Base-by-base conservation (phyloP, 345 rosid species). In the Hibiscus trionum region DNA sequence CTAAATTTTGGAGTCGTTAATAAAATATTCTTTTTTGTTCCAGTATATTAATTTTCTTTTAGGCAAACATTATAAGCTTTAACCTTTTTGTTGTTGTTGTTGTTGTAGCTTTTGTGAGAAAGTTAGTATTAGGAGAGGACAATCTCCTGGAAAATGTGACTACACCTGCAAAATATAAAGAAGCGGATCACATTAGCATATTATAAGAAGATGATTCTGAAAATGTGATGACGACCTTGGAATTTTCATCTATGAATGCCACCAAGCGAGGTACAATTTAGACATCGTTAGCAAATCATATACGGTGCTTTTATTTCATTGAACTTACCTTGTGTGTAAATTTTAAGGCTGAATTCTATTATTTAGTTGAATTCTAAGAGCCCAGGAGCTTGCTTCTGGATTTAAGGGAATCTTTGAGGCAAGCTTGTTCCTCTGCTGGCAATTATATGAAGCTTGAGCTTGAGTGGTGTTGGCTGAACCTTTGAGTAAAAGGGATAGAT, bases 41-140 rank as follows among this genome's bases (percentile, higher is more conserved):
- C 10, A 11, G 44, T 39, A 39, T 39, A 39, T 39, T 39, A 39
- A 1, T 7, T 39, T 39, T 39, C 44, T 39, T 39, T 39, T 39
- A 39, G 10, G 10, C 44, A 61, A 35, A 11, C 49, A 14, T 11
- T 12, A 49, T 17, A 49, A 14, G 15, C 15, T 49, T 15, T 49
- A 12, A 49, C 15, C 15, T 5, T 49, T 14, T 12, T 49, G 15
- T 14, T 59, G 26, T 47, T 21, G 24, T 21, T 21, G 24, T 21
- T 21, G 21, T 0, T 70, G 39, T 85, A 90, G 92, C 93, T 37
- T 88, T 88, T 79, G 93, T 82, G 61, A 77, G 82, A 2, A 86
- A 83, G 76, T 74, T 86, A 69, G 66, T 79, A 67, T 53, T 82
- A 78, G 75, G 90, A 76, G 91, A 83, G 78, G 80, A 80, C 3